Conservation (phyloP, 352 stramenopile genomes). For the Phytophthora sp. region DNA sequence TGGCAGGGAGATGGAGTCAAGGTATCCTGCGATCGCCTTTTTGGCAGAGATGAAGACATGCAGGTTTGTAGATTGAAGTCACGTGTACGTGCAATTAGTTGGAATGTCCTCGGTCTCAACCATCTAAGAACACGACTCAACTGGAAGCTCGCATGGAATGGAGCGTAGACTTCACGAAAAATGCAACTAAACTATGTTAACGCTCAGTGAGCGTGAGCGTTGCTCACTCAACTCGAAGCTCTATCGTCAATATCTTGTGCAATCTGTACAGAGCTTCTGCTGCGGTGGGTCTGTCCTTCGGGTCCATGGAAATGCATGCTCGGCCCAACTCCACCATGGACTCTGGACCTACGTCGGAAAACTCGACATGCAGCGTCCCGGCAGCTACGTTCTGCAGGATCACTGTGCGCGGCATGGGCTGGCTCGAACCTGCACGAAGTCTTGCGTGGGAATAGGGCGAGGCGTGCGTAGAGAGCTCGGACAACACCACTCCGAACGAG, state of each 20-base stretch:
- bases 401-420: slow-evolving; percentile 25
- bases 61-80: too few relatives aligned
- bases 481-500: slow-evolving; percentile 21
- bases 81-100: too few relatives aligned
- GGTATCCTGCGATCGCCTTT: too few relatives aligned
- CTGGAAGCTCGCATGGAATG: too few relatives aligned
- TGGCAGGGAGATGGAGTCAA: too few relatives aligned
- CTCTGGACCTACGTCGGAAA: slow-evolving; percentile 11
- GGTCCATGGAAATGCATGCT: slow-evolving; percentile 32
- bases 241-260: slow-evolving; percentile 16
- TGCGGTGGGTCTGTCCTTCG: slow-evolving; percentile 26
- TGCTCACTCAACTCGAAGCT: slow-evolving; percentile 3
- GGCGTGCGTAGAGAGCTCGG: slow-evolving; percentile 14
- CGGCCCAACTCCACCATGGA: slow-evolving; percentile 20
- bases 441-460: slow-evolving; percentile 2
- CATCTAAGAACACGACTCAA: too few relatives aligned
- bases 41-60: too few relatives aligned
- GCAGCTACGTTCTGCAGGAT: slow-evolving; percentile 44
- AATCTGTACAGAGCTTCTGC: slow-evolving; percentile 38
- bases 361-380: slow-evolving; percentile 33
- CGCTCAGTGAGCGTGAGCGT: too few relatives aligned
- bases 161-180: too few relatives aligned
- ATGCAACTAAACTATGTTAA: too few relatives aligned
- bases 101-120: too few relatives aligned
- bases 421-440: neutral